A percentile compares a stretch with the other conserved stretches of the same genome.
These are phyloP conservation scores for Harrya chromipes DNA, from an alignment of 768 basidiomycete species.

Conservation along the genomic window DNA sequence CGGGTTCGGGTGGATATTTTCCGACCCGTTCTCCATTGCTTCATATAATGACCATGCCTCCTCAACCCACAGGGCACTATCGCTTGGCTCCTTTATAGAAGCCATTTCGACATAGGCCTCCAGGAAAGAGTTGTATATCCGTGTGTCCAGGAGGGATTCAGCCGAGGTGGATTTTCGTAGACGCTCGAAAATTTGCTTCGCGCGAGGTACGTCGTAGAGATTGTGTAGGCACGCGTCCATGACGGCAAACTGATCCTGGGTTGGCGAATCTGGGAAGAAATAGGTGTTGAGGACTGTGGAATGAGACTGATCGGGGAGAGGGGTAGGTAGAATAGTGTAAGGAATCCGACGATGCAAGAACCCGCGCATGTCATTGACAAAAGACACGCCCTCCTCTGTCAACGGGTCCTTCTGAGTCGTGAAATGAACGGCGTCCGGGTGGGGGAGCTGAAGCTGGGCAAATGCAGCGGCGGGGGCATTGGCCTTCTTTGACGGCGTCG, in stretches of 20 bases:
- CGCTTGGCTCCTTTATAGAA: constrained; percentile 39
- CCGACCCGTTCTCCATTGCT: constrained; percentile 47
- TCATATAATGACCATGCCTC: constrained; percentile 61
- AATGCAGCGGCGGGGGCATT: constrained; percentile 53
- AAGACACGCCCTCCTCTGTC: constrained; percentile 10
- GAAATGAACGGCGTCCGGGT: constrained; percentile 39
- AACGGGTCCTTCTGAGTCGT: constrained; percentile 24
- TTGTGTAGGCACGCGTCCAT: constrained; percentile 83
- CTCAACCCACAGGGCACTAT: constrained; percentile 55
- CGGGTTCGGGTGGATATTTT: constrained; percentile 48
- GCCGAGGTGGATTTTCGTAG: constrained; percentile 45
- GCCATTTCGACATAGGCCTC: constrained; percentile 64
- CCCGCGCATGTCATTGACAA: constrained; percentile 40
- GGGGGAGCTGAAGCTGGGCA: constrained; percentile 35
- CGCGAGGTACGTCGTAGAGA: constrained; percentile 72
- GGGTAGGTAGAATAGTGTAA: constrained; percentile 64
- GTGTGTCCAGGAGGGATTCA: constrained; percentile 44
- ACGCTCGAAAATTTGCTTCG: constrained; percentile 66
- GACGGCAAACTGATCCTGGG: constrained; percentile 69
- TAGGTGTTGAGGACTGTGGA: constrained; percentile 40
- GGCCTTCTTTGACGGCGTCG: constrained; percentile 55
- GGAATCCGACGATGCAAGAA: constrained; percentile 48
- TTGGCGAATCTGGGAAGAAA: constrained; percentile 62
- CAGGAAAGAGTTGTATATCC: constrained; percentile 64
- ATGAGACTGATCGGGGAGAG: constrained; percentile 49